Percentiles rank a stretch among this genome's conserved stretches.
Conservation (phyloP, 2,329 filamentous ascomycete species). For the Nemania sp. region DNA sequence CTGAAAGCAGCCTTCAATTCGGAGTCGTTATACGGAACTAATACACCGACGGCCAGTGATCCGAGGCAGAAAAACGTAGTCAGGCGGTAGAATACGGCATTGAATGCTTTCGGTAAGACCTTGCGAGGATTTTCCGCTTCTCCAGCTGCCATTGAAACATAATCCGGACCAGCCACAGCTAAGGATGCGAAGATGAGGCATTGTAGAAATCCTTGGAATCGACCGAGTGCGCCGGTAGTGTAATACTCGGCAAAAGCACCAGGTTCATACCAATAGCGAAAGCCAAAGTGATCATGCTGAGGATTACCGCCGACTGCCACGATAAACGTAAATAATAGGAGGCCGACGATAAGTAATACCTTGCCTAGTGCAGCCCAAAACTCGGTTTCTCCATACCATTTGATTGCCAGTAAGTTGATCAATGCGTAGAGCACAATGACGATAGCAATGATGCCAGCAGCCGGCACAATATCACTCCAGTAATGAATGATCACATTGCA, state of each 20-base stretch:
- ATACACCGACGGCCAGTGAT: conserved; percentile 76
- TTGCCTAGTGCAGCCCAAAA: conserved; percentile 81
- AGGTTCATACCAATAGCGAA: conserved; percentile 74
- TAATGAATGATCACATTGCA: conserved; percentile 73
- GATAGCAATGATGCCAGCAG: conserved; percentile 71
- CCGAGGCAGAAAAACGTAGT: conserved; percentile 82
- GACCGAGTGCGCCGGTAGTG: conserved; percentile 73
- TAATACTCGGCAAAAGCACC: conserved; percentile 78
- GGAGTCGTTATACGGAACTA: conserved; percentile 76
- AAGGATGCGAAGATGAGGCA: conserved; percentile 79
- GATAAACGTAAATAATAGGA: conserved; percentile 83
- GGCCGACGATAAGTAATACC: conserved; percentile 75
- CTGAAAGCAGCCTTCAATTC: conserved; percentile 71
- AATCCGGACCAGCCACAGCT: conserved; percentile 71
- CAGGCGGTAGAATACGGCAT: conserved; percentile 82
- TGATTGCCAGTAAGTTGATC: conserved; percentile 79
- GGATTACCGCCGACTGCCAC: conserved; percentile 88
- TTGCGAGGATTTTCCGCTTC: conserved; percentile 77
- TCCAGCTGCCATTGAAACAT: conserved; percentile 71
- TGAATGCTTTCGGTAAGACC: conserved; percentile 79
- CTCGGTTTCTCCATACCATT: conserved; percentile 82
- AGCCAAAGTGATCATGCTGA: conserved; percentile 76
- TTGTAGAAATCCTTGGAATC: conserved; percentile 80
- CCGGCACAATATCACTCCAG: conserved; percentile 71
- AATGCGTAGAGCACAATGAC: conserved; percentile 64